Base-by-base conservation (phyloP, 208 protist species). In the Novymonas esmeraldas region DNA sequence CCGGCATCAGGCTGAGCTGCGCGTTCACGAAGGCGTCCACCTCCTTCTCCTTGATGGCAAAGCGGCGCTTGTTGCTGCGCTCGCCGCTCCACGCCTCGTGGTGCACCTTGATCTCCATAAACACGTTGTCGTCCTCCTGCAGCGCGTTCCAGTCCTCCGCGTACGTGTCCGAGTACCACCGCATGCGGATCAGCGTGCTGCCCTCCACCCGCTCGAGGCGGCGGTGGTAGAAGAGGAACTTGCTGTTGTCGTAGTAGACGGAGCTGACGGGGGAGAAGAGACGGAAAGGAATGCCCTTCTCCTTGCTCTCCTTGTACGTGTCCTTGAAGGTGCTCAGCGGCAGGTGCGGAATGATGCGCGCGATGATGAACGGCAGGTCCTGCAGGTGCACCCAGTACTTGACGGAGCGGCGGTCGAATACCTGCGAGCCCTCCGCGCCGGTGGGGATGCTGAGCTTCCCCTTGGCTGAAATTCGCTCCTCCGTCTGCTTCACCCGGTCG, bases 51-150 rank as follows among this genome's bases (percentile, higher is more conserved):
- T 92, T 92, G 4, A 95, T 60, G 34, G 90, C 84, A 70, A 95
- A 95, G 55, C 92, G 84, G 11, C 87, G 77, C 76, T 95, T 95
- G 76, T 93, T 95, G 72, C 84, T 92, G 31, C 88, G 79, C 78
- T 93, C 88, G n/a, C 92, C 89, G 61, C 84, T 87, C 86, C 89
- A 94, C 44, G 87, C 87, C 72, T 96, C 89, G 72, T 90, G 89
- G 64, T 96, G 89, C 24, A 95, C 84, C 50, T 96, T 96, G 60
- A 94, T 94, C 52, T 96, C 85, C 89, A 95, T 95, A 39, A 96
- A 96, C 6, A 94, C 89, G 58, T 79, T 87, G 45, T 92, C 83
- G 34, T 80, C 56, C 6, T 74, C 62, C n/a, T 52, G 29, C 28
- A 93, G 45, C 56, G 73, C 76, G 71, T 92, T 90, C 87, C 84